Percentiles rank a stretch among this genome's conserved stretches.
These are phyloP conservation scores for Aspergillus haitiensis DNA, from an alignment of 495 filamentous ascomycete genomes.

Conservation along the genomic window DNA sequence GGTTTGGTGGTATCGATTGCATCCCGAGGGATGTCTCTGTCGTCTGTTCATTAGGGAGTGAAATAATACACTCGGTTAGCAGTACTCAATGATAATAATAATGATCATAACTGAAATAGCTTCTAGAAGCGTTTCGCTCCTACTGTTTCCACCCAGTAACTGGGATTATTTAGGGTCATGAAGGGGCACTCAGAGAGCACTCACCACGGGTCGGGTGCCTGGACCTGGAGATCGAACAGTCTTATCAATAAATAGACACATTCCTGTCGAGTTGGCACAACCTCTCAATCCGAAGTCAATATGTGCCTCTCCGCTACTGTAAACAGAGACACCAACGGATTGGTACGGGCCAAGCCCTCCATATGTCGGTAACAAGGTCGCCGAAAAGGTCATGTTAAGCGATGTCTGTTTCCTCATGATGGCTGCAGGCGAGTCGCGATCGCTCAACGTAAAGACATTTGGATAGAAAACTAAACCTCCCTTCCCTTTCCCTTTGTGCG, in stretches of 20 bases:
- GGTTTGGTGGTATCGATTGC: not conserved
- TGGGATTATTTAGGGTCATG: no score
- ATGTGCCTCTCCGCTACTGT: not conserved
- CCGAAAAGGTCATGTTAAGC: slow-evolving; percentile 3
- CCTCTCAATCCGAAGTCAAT: slow-evolving; percentile 1
- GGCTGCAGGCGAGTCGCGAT: slow-evolving; percentile 2
- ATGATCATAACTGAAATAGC: no score
- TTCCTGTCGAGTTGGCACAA: not conserved
- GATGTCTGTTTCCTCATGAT: slow-evolving; percentile 7
- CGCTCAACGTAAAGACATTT: slow-evolving; percentile 1
- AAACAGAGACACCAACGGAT: not conserved
- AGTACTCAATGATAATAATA: no score
- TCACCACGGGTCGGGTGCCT: not conserved
- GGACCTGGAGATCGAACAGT: not conserved
- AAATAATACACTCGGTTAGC: not conserved
- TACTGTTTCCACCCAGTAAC: no score
- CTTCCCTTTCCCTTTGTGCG: not conserved
- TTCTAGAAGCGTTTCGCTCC: no score
- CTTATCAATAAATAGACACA: slow-evolving; percentile 3
- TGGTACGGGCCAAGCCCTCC: not conserved
- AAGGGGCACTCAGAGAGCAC: not conserved
- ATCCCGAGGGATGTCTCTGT: not conserved
- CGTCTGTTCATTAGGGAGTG: not conserved
- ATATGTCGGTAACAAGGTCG: not conserved
- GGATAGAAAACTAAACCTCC: not conserved